Evolutionary conservation across 495 filamentous ascomycete species (phyloP).

Genomic region (Penicillium arizonense): DNA sequence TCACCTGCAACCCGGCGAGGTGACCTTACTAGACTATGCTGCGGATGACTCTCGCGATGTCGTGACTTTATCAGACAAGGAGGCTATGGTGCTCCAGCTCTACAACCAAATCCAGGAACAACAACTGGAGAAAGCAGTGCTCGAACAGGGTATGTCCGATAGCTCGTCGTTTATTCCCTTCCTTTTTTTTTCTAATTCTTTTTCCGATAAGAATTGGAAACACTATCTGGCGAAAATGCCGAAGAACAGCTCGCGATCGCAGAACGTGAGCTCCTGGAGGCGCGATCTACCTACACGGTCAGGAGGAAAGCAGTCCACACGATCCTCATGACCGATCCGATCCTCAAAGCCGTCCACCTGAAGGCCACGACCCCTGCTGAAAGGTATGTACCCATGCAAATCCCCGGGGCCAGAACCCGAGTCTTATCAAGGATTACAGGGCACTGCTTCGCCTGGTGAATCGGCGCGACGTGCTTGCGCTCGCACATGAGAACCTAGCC

Average conservation of each 20-base stretch:
- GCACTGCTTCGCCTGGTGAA: constrained; percentile 63
- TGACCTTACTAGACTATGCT: constrained; percentile 38
- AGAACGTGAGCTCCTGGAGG: constrained; percentile 65
- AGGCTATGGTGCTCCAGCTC: constrained; percentile 61
- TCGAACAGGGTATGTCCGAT: constrained; percentile 49
- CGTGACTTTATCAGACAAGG: constrained; percentile 57
- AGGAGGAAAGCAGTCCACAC: constrained; percentile 64
- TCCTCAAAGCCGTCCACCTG: constrained; percentile 72
- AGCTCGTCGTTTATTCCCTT: neutral
- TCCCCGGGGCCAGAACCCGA: neutral
- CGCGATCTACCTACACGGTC: constrained; percentile 64
- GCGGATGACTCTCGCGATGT: constrained; percentile 44
- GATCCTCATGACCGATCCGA: constrained; percentile 67
- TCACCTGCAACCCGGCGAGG: constrained; percentile 38
- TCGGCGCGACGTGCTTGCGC: constrained; percentile 64
- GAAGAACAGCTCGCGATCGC: constrained; percentile 52
- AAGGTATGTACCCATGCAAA: constrained; percentile 46
- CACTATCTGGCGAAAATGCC: constrained; percentile 40
- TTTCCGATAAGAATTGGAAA: constrained; percentile 25
- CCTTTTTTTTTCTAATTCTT: constrained; percentile 10
- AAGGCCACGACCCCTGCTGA: constrained; percentile 65
- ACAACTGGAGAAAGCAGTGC: constrained; percentile 64
- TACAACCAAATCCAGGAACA: constrained; percentile 69
- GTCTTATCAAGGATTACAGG: constrained; percentile 36
- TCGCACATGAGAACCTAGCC: constrained; percentile 56